Conservation (phyloP, 345 rosid genomes). For the Salix koriyanagi region DNA sequence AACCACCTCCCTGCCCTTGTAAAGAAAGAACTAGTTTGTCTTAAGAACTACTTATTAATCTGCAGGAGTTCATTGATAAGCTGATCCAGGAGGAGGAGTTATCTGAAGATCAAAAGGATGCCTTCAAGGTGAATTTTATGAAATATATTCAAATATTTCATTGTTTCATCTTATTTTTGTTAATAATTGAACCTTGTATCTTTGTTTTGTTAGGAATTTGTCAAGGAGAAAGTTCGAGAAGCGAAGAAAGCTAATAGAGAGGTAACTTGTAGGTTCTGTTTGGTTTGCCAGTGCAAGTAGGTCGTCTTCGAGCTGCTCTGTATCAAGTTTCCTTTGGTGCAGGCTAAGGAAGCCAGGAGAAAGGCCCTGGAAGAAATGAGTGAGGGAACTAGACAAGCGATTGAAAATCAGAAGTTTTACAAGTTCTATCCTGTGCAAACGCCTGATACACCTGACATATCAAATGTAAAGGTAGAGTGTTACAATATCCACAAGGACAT, state of each 20-base stretch:
- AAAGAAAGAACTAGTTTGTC: not conserved
- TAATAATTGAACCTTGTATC: not conserved
- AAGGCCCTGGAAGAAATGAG: slow-evolving; percentile 79
- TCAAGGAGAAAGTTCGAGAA: slow-evolving; percentile 77
- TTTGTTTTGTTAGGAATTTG: slow-evolving; percentile 51
- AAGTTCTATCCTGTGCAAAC: slow-evolving; percentile 84
- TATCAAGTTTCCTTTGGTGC: slow-evolving; percentile 10
- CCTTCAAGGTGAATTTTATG: slow-evolving; percentile 55
- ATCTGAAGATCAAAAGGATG: slow-evolving; percentile 76
- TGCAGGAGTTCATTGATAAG: slow-evolving; percentile 68
- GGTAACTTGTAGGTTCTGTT: slow-evolving; percentile 34
- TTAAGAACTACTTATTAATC: slow-evolving; percentile 15
- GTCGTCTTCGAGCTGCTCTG: not conserved
- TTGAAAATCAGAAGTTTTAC: slow-evolving; percentile 73
- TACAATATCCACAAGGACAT: not conserved
- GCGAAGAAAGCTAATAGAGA: slow-evolving; percentile 82
- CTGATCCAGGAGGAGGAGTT: slow-evolving; percentile 57
- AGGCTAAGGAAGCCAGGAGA: slow-evolving; percentile 89
- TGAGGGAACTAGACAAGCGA: slow-evolving; percentile 60
- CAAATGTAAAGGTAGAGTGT: slow-evolving; percentile 53
- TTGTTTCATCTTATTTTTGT: slow-evolving; percentile 1
- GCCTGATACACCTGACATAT: slow-evolving; percentile 67
- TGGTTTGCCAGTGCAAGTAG: not conserved
- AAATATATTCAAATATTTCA: slow-evolving; percentile 6
- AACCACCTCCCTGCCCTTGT: not conserved